These are phyloP conservation scores for Pseudopyricularia cyperi DNA, from an alignment of 2,329 filamentous ascomycete species.

Conservation along the genomic window DNA sequence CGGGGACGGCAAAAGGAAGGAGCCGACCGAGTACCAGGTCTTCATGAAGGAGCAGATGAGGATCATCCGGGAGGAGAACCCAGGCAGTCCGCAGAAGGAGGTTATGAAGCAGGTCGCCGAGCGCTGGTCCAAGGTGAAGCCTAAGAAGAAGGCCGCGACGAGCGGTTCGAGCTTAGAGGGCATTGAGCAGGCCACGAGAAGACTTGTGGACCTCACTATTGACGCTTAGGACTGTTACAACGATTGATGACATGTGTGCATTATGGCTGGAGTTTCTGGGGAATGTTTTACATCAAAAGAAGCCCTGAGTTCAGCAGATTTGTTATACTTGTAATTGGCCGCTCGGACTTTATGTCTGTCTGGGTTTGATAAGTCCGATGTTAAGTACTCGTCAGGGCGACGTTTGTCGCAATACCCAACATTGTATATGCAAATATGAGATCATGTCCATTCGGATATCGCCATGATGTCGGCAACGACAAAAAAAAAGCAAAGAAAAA, in stretches of 20 bases:
- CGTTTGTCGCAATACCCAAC: neutral
- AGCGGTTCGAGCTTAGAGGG: neutral
- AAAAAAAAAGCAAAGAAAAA: too few species aligned
- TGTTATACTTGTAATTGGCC: neutral
- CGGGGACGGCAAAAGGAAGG: conserved; percentile 8
- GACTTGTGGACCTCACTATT: neutral
- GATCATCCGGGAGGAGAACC: conserved; percentile 41
- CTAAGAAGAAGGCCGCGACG: conserved; percentile 7
- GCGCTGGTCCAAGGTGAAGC: conserved; percentile 41
- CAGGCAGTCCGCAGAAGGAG: conserved; percentile 46
- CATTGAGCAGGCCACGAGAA: neutral
- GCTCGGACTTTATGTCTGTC: too few species aligned
- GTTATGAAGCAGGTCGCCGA: conserved; percentile 56
- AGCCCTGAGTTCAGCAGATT: neutral
- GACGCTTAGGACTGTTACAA: neutral
- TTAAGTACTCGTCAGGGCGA: neutral
- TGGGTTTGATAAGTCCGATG: too few species aligned
- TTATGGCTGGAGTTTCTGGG: neutral
- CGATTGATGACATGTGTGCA: neutral
- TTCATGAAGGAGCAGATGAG: conserved; percentile 58
- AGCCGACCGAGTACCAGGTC: conserved; percentile 28
- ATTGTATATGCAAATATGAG: neutral
- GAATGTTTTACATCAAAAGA: too few species aligned
- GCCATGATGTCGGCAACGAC: too few species aligned
- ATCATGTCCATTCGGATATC: neutral